phyloP scores from a whole-genome alignment of 768 basidiomycete genomes.

The Lentinus tigrinus region DNA sequence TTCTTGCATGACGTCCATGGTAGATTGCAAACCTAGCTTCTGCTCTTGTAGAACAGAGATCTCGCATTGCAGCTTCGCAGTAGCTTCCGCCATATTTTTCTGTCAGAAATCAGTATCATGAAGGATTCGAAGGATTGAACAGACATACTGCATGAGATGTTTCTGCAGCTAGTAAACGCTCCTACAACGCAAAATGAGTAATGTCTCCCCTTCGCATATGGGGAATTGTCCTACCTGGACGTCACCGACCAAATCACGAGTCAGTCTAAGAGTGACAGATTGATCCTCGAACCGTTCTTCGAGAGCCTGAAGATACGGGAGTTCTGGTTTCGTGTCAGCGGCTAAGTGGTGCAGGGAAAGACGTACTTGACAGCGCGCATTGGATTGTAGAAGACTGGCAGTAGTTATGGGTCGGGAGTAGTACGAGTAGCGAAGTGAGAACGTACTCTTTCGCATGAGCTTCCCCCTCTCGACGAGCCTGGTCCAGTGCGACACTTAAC shows the following conservation, averaged over 20 bases:
- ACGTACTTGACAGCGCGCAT: conserved; percentile 18
- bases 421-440: background rate
- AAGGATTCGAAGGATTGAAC: conserved; percentile 2
- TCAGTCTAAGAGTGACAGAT: conserved; percentile 47
- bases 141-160: conserved; percentile 35
- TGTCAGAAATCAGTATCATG: conserved; percentile 12
- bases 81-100: conserved; percentile 32
- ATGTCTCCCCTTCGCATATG: background rate
- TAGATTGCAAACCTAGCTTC: conserved; percentile 31
- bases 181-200: no score
- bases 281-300: conserved; percentile 66
- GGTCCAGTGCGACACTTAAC: background rate
- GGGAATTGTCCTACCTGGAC: conserved; percentile 39
- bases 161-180: conserved; percentile 38
- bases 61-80: conserved; percentile 36
- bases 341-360: background rate
- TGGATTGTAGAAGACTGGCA: conserved; percentile 16
- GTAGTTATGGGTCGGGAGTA: background rate
- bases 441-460: conserved; percentile 18
- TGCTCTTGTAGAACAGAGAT: conserved; percentile 42
- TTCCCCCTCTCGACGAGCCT: conserved; percentile 2
- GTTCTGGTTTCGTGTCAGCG: background rate
- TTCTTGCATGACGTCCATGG: conserved; percentile 17
- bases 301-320: conserved; percentile 34
- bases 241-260: conserved; percentile 55